A percentile compares a stretch with the other conserved stretches of the same genome.
Evolutionary conservation across 257 asterid genomes (phyloP).

Genomic region (Coffea canephora): DNA sequence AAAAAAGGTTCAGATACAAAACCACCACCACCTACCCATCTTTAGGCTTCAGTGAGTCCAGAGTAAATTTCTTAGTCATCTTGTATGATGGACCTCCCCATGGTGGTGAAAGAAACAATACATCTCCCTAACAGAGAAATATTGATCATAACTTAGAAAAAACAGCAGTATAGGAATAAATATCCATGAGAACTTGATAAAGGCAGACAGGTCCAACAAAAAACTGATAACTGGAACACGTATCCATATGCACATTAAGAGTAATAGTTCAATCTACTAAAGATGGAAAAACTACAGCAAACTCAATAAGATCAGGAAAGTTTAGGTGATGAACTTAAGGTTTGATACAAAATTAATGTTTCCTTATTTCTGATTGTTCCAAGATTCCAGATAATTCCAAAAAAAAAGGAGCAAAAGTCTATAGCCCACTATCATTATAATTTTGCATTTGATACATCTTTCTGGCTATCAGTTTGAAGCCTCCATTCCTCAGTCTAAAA

Average conservation of each 20-base stretch:
- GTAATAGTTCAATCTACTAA: neutral
- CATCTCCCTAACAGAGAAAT: constrained; percentile 62
- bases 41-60: constrained; percentile 71
- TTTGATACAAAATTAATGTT: neutral
- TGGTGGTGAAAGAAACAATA: constrained; percentile 88
- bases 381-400: neutral
- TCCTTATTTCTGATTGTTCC: neutral
- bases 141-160: neutral
- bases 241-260: neutral
- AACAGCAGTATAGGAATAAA: neutral
- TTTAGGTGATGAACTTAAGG: neutral
- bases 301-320: neutral
- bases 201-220: neutral
- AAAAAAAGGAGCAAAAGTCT: neutral
- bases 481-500: no score
- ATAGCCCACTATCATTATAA: no score
- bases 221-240: neutral
- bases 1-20: no score
- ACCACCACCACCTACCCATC: constrained; percentile 61
- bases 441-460: no score
- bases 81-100: constrained; percentile 96
- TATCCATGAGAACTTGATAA: neutral
- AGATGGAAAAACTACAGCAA: neutral
- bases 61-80: constrained; percentile 46
- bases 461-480: no score